These are phyloP conservation scores for Aspergillus costaricaensis DNA, from an alignment of 2,329 filamentous ascomycete genomes.

Conservation along the genomic window DNA sequence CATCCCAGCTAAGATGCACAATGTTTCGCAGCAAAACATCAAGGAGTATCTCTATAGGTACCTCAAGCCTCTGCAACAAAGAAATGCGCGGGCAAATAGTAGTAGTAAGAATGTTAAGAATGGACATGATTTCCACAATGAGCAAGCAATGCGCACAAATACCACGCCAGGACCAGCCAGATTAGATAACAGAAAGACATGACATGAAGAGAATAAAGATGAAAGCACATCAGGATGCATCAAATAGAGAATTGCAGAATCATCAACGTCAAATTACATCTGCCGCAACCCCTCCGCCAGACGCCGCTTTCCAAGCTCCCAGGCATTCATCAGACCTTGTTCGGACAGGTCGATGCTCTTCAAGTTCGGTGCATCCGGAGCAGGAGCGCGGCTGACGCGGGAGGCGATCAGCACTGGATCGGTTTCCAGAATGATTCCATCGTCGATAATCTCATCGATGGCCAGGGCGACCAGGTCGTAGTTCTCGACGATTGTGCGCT, in stretches of 20 bases:
- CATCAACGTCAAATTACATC: slow-evolving; percentile 29
- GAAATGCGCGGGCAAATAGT: slow-evolving; percentile 8
- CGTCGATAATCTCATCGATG: slow-evolving; percentile 92
- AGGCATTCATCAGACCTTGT: slow-evolving; percentile 90
- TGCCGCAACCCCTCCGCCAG: slow-evolving; percentile 84
- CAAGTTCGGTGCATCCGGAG: slow-evolving; percentile 82
- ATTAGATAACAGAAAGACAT: slow-evolving; percentile 26
- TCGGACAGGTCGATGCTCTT: slow-evolving; percentile 95
- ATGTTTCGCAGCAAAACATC: slow-evolving; percentile 9
- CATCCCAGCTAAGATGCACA: neutral
- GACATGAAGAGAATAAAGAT: slow-evolving; percentile 21
- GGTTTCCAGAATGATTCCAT: slow-evolving; percentile 95
- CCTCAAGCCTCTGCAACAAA: slow-evolving; percentile 15
- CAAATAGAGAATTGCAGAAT: neutral
- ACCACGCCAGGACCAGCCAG: slow-evolving; percentile 42
- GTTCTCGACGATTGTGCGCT: slow-evolving; percentile 97
- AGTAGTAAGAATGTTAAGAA: slow-evolving; percentile 18
- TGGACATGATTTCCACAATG: slow-evolving; percentile 22
- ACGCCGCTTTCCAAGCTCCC: slow-evolving; percentile 90
- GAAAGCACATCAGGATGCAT: slow-evolving; percentile 19
- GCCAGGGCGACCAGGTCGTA: slow-evolving; percentile 94
- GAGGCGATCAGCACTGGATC: slow-evolving; percentile 93
- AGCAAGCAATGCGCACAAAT: slow-evolving; percentile 28
- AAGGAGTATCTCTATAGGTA: slow-evolving; percentile 29
- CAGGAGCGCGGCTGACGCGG: slow-evolving; percentile 86